These are phyloP conservation scores for Penicillium subrubescens DNA, from an alignment of 495 filamentous ascomycete genomes.

Conservation along the genomic window DNA sequence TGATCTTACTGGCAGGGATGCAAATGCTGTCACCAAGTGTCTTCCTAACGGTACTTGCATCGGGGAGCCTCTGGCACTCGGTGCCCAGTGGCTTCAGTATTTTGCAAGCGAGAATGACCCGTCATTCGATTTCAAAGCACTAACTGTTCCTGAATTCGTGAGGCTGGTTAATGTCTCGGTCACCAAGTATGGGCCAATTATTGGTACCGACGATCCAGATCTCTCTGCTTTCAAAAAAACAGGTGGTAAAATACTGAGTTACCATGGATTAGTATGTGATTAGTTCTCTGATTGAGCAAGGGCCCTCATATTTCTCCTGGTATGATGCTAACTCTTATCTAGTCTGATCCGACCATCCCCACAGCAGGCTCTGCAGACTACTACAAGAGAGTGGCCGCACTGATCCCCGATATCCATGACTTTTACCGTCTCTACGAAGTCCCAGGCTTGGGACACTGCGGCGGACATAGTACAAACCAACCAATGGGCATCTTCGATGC, in stretches of 20 bases:
- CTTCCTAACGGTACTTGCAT: background rate
- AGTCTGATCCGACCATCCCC: background rate
- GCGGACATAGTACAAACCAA: background rate
- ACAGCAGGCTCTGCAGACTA: background rate
- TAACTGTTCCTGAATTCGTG: background rate
- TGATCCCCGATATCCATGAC: background rate
- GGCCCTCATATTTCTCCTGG: background rate
- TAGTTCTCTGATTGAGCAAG: background rate
- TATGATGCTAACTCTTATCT: background rate
- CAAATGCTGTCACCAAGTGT: background rate
- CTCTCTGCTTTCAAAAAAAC: background rate
- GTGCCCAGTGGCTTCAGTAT: background rate
- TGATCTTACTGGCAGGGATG: background rate
- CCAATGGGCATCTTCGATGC: background rate
- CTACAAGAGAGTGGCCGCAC: background rate
- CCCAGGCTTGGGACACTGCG: background rate
- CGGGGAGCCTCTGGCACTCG: background rate
- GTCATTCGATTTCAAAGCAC: background rate
- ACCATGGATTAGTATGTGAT: background rate
- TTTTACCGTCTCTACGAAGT: background rate
- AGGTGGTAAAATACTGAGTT: background rate
- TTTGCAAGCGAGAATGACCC: background rate
- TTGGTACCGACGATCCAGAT: background rate
- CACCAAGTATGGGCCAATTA: background rate
- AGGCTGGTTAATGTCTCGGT: background rate